phyloP scores from a whole-genome alignment of 2,329 filamentous ascomycete species.

The Epichloe amarillans region DNA sequence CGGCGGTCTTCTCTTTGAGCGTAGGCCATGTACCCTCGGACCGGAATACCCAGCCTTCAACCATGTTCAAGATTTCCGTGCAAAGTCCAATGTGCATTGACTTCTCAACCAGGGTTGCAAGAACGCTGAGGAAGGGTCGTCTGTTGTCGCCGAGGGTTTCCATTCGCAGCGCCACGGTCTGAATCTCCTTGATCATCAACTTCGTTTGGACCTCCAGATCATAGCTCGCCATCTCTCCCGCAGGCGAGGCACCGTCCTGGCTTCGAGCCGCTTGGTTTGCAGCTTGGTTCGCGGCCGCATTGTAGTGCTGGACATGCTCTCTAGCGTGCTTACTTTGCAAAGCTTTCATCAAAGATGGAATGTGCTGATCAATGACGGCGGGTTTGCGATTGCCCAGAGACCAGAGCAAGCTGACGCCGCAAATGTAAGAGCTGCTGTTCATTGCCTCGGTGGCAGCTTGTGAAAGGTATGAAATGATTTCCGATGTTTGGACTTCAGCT shows the following conservation, averaged over 20 bases:
- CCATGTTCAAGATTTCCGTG: constrained; percentile 84
- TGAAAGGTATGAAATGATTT: constrained; percentile 75
- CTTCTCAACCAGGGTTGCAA: constrained; percentile 91
- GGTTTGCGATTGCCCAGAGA: constrained; percentile 76
- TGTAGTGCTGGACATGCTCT: constrained; percentile 76
- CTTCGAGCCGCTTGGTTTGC: constrained; percentile 27
- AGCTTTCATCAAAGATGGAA: constrained; percentile 79
- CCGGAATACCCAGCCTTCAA: constrained; percentile 91
- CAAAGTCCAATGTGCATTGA: constrained; percentile 79
- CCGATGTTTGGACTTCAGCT: constrained; percentile 66
- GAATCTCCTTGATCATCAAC: constrained; percentile 88
- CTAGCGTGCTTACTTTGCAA: constrained; percentile 84
- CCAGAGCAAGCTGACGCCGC: constrained; percentile 88
- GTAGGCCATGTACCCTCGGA: constrained; percentile 93
- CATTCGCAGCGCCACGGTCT: constrained; percentile 84
- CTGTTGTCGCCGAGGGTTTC: constrained; percentile 82
- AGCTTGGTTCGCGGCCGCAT: constrained; percentile 40
- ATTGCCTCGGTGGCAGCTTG: constrained; percentile 80
- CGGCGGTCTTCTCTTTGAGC: constrained; percentile 95
- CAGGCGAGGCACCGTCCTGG: constrained; percentile 40
- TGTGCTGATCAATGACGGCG: constrained; percentile 79
- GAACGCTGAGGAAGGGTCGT: constrained; percentile 83
- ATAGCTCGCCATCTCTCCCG: constrained; percentile 51
- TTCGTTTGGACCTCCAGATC: constrained; percentile 82
- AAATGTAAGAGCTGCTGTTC: constrained; percentile 66